phyloP scores from a whole-genome alignment of 257 asterid species.

The Solanum pinnatisectum region DNA sequence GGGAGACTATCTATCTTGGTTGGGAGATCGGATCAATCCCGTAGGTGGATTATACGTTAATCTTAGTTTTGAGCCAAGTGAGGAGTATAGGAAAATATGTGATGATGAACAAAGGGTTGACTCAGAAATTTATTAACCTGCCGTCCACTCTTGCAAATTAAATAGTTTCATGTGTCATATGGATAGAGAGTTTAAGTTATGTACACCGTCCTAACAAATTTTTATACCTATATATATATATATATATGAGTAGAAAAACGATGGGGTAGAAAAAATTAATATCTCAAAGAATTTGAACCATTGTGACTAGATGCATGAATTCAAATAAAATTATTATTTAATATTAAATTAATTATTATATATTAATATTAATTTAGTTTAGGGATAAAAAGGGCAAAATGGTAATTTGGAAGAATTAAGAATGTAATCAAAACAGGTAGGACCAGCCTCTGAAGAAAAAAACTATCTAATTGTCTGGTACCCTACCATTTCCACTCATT shows the following conservation, averaged over 20 bases:
- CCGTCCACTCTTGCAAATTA: background rate
- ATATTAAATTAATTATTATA: too few relatives aligned
- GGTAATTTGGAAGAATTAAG: background rate
- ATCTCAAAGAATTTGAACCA: too few relatives aligned
- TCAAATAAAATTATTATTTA: too few relatives aligned
- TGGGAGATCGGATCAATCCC: background rate
- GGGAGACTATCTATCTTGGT: background rate
- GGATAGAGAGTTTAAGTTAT: background rate
- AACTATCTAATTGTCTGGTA: background rate
- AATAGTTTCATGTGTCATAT: background rate
- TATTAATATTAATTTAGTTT: too few relatives aligned
- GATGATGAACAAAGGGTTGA: background rate
- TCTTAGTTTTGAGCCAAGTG: background rate
- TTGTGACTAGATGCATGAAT: too few relatives aligned
- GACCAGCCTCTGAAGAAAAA: background rate
- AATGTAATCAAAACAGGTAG: constrained; percentile 22
- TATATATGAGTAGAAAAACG: too few relatives aligned
- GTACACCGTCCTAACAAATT: background rate
- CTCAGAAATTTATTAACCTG: background rate
- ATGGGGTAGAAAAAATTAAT: too few relatives aligned
- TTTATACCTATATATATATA: background rate
- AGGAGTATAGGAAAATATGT: background rate
- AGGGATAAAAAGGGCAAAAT: too few relatives aligned
- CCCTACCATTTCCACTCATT: background rate
- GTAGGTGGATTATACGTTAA: background rate